phyloP scores from a whole-genome alignment of 2,329 filamentous ascomycete genomes.

The Diatrype stigma region DNA sequence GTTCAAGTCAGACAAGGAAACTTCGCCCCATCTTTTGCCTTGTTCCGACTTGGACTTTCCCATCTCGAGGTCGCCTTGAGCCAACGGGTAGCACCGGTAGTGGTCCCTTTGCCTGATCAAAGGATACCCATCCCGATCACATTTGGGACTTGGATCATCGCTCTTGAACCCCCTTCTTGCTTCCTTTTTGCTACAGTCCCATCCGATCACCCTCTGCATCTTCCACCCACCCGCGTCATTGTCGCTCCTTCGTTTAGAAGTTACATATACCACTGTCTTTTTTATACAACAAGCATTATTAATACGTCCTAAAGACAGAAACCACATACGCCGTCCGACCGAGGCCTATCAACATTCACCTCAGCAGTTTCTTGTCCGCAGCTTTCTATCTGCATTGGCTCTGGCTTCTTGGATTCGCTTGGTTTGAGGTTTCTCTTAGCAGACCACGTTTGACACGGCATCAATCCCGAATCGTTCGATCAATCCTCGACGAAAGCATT shows the following conservation, averaged over 20 bases:
- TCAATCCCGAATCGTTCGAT: conserved; percentile 11
- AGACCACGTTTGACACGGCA: conserved; percentile 28
- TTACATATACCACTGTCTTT: neutral
- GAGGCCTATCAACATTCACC: conserved; percentile 12
- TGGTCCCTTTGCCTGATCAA: neutral
- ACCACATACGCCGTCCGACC: conserved; percentile 13
- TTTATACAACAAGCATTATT: conserved; percentile 2
- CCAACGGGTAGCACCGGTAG: neutral
- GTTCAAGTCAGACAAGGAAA: neutral
- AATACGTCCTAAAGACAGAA: conserved; percentile 16
- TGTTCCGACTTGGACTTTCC: neutral
- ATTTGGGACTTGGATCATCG: neutral
- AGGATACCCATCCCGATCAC: neutral
- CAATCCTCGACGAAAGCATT: conserved; percentile 15
- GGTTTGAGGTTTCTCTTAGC: conserved; percentile 22
- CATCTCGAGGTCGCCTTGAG: neutral
- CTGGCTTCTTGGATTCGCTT: conserved; percentile 25
- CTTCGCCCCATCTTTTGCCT: neutral
- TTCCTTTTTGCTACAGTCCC: neutral
- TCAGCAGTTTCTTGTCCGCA: conserved; percentile 29
- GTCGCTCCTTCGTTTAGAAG: neutral
- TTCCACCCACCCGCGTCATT: neutral
- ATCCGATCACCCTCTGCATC: neutral
- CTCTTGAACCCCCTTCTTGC: neutral
- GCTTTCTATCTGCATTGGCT: conserved; percentile 20